Conservation (phyloP, 73 alveolate species). For the Paramecium biaurelia region DNA sequence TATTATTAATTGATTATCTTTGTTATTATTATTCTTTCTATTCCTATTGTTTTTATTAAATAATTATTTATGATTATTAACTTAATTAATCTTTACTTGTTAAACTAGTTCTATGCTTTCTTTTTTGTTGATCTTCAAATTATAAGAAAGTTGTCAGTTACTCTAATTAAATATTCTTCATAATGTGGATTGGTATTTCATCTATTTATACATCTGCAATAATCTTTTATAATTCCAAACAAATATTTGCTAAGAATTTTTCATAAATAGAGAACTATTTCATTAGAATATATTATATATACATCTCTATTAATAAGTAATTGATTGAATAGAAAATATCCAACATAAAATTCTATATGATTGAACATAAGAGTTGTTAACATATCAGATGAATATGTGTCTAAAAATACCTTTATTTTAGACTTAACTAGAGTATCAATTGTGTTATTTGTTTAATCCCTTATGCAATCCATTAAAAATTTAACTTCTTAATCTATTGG, state of each 20-base stretch:
- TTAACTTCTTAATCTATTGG: background rate
- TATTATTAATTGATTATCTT: background rate
- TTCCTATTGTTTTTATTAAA: background rate
- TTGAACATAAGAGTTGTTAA: slow-evolving; percentile 6
- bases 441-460: background rate
- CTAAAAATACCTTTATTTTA: background rate
- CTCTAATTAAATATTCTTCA: background rate
- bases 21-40: background rate
- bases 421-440: background rate
- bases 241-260: background rate
- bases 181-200: background rate
- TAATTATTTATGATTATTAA: background rate
- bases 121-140: background rate
- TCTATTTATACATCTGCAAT: background rate
- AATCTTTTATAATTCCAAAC: background rate
- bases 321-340: background rate
- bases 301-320: background rate
- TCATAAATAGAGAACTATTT: background rate
- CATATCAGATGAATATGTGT: background rate
- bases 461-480: background rate
- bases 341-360: background rate
- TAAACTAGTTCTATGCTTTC: slow-evolving; percentile 33
- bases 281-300: background rate
- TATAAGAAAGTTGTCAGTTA: background rate
- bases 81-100: background rate